Evolutionary conservation across 1,139 yeast genomes (phyloP), one percentile per base, ranked within the genome.

Genomic region (Arxiozyma slooffiae): DNA sequence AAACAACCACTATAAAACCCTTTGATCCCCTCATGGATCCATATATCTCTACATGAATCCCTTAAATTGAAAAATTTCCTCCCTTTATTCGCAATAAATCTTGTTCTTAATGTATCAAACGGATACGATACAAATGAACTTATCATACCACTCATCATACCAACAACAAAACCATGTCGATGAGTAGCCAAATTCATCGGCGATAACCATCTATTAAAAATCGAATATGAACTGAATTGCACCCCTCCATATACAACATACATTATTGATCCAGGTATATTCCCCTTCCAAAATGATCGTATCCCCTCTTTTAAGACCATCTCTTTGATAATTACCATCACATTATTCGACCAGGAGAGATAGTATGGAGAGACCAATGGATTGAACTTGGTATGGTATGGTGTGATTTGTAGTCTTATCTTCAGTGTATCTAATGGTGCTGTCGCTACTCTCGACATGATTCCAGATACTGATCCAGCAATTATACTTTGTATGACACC

Each of bases 341-440:
- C 60, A 56, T 55, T 54, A 22, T 57, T 65, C 7, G 50, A 46
- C 4, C n/a, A 30, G 14, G n/a, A 2, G 7, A 7, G 7, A 23
- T 5, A 23, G 7, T 5, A 23, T 11, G 36, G 3, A 11, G 36
- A 14, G 14, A 30, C 11, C 7, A 14, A 6, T 30, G 36, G 36
- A 7, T 11, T 30, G n/a, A 14, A 14, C 14, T 30, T 30, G 7
- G n/a, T 30, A 30, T 30, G n/a, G 6, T 6, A 6, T 1, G 63
- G 62, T 20, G 57, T 79, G 2, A 92, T 71, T 62, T 92, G 98
- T 37, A 88, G 72, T 51, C 97, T 73, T 53, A 92, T 89, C 70
- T 92, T 92, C 47, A 92, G 67, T 5, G 92, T 86, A 63, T 92
- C 98, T 50, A 92, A 67, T 1, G 98, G 98, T 0, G 98, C 95